A percentile compares a stretch with the other conserved stretches of the same genome.
phyloP scores from a whole-genome alignment of 768 basidiomycete species.

The Hirschioporus abietinus region DNA sequence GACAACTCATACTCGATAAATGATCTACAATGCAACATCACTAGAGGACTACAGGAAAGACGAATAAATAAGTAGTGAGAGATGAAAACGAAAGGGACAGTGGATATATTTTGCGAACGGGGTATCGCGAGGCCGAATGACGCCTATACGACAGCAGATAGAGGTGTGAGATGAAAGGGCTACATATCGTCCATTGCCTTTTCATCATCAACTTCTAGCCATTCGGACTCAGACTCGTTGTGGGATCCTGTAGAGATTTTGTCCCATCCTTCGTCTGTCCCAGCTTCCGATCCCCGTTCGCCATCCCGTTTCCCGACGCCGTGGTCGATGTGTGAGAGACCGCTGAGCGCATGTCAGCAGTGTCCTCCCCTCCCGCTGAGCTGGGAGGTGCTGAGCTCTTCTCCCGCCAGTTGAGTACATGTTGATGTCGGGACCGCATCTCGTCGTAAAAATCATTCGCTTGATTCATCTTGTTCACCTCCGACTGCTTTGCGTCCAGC shows the following conservation, averaged over 20 bases:
- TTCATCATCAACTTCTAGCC: conserved; percentile 65
- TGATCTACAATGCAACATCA: not conserved
- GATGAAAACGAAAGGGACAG: not conserved
- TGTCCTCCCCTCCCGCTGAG: conserved; percentile 18
- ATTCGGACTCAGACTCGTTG: conserved; percentile 86
- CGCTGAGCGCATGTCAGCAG: conserved; percentile 11
- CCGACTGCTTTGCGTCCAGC: conserved; percentile 91
- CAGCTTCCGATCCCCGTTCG: conserved; percentile 39
- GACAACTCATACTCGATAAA: not conserved
- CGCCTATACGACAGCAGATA: conserved; percentile 10
- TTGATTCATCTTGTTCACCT: conserved; percentile 94
- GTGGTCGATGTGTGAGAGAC: conserved; percentile 27
- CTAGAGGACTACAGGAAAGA: conserved; percentile 1
- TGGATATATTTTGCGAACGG: not conserved
- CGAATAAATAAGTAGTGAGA: conserved; percentile 1
- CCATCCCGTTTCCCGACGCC: conserved; percentile 69
- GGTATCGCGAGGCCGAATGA: conserved; percentile 1
- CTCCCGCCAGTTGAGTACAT: conserved; percentile 54
- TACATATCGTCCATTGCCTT: conserved; percentile 1
- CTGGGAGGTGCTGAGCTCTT: conserved; percentile 12
- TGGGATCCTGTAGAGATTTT: conserved; percentile 62
- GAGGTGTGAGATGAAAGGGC: conserved; percentile 2
- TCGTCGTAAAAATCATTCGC: conserved; percentile 87
- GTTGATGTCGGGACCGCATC: conserved; percentile 70
- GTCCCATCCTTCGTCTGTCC: conserved; percentile 66